Conservation (phyloP, 805 yeast genomes). For the Torulaspora gathmanii region DNA sequence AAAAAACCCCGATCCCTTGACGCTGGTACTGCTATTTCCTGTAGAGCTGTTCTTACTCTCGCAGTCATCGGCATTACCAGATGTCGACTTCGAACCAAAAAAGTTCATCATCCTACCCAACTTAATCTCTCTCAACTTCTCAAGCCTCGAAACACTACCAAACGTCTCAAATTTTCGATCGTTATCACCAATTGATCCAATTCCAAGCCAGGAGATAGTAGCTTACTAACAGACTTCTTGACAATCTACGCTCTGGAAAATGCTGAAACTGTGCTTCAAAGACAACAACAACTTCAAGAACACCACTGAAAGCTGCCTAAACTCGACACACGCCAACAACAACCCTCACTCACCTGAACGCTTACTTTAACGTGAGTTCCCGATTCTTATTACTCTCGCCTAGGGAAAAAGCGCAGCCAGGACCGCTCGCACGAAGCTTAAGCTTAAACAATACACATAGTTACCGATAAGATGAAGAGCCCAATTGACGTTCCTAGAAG, state of each 20-base stretch:
- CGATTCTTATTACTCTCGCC: slow-evolving; percentile 1
- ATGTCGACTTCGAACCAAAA: slow-evolving; percentile 23
- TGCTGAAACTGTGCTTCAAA: not conserved
- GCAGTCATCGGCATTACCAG: slow-evolving; percentile 11
- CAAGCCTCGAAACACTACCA: not conserved
- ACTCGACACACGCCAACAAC: not conserved
- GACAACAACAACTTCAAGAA: not conserved
- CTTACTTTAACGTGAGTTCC: not conserved
- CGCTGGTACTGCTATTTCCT: slow-evolving; percentile 12
- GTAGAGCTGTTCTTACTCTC: slow-evolving; percentile 14
- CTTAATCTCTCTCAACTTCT: not conserved
- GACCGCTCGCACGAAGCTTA: not conserved
- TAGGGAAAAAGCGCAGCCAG: slow-evolving; percentile 7
- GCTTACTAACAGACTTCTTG: not conserved
- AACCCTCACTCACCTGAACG: not conserved
- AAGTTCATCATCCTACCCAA: slow-evolving; percentile 27
- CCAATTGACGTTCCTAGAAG: not conserved
- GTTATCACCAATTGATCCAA: not conserved
- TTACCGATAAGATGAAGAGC: not conserved
- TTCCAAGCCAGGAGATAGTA: not conserved
- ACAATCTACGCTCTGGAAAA: not conserved
- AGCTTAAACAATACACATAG: not conserved
- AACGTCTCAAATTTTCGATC: not conserved
- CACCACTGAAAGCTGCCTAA: not conserved
- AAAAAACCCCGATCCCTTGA: slow-evolving; percentile 22